A percentile compares a stretch with the other conserved stretches of the same genome.
Evolutionary conservation across 2,329 filamentous ascomycete genomes (phyloP).

Genomic region (Apiospora marii): DNA sequence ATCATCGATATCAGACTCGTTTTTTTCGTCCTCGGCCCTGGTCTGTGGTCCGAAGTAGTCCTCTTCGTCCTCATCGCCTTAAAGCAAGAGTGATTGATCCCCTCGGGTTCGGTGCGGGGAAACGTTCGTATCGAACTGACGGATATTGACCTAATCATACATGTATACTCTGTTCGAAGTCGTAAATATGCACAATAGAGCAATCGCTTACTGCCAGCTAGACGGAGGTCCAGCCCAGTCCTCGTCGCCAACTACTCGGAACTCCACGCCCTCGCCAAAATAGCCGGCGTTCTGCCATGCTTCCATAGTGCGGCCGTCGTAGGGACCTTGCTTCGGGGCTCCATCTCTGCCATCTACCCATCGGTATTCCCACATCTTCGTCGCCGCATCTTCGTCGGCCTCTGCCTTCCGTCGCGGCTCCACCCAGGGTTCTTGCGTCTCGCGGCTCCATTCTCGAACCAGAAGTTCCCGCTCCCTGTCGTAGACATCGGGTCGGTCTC

Average conservation of each 20-base stretch:
- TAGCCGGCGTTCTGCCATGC: slow-evolving; percentile 93
- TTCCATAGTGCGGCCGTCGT: slow-evolving; percentile 84
- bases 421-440: slow-evolving; percentile 87
- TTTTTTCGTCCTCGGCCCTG: slow-evolving; percentile 50
- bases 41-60: slow-evolving; percentile 49
- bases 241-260: slow-evolving; percentile 66
- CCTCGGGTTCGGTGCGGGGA: background rate
- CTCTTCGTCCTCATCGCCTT: slow-evolving; percentile 62
- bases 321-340: slow-evolving; percentile 83
- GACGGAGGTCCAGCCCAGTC: slow-evolving; percentile 53
- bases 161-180: background rate
- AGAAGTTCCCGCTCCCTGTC: slow-evolving; percentile 86
- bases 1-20: slow-evolving; percentile 46
- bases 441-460: slow-evolving; percentile 81
- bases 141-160: background rate
- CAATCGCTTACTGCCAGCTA: background rate
- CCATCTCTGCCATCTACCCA: slow-evolving; percentile 91
- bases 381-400: slow-evolving; percentile 31
- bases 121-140: background rate
- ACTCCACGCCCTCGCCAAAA: slow-evolving; percentile 89
- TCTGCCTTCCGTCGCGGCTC: slow-evolving; percentile 48
- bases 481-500: slow-evolving; percentile 90
- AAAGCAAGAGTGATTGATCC: background rate
- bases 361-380: slow-evolving; percentile 82
- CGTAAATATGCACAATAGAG: background rate